phyloP scores from a whole-genome alignment of 768 basidiomycete species.

The Calocera viscosa region DNA sequence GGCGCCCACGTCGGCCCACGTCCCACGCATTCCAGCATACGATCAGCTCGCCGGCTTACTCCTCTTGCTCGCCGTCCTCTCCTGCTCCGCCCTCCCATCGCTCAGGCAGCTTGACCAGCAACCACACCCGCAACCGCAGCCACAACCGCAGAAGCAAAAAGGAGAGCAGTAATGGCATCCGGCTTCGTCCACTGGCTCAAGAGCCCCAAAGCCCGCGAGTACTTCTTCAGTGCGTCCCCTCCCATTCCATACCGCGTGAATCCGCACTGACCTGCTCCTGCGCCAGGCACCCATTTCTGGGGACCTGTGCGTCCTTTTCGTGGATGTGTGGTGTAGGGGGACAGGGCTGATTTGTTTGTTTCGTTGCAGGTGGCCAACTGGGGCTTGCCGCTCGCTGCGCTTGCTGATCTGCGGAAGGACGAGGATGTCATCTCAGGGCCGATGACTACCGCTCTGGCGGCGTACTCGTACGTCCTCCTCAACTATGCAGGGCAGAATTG shows the following conservation, averaged over 20 bases:
- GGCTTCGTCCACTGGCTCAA: conserved; percentile 81
- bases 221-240: conserved; percentile 75
- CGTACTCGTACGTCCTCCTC: conserved; percentile 69
- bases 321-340: background rate
- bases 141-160: background rate
- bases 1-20: background rate
- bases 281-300: conserved; percentile 90
- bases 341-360: no score
- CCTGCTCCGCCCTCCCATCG: no score
- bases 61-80: background rate
- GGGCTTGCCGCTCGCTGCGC: conserved; percentile 89
- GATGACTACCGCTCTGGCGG: conserved; percentile 83
- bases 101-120: no score
- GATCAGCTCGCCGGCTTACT: background rate
- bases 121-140: background rate
- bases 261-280: conserved; percentile 17
- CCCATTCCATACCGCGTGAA: conserved; percentile 1
- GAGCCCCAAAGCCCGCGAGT: conserved; percentile 81
- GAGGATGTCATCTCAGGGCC: conserved; percentile 93
- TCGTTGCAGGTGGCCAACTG: conserved; percentile 83
- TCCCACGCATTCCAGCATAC: background rate
- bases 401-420: conserved; percentile 81
- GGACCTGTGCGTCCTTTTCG: conserved; percentile 62
- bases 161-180: conserved; percentile 47
- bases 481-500: conserved; percentile 12